Base-by-base conservation (phyloP, 257 asterid species). In the Orobanche coerulescens region DNA sequence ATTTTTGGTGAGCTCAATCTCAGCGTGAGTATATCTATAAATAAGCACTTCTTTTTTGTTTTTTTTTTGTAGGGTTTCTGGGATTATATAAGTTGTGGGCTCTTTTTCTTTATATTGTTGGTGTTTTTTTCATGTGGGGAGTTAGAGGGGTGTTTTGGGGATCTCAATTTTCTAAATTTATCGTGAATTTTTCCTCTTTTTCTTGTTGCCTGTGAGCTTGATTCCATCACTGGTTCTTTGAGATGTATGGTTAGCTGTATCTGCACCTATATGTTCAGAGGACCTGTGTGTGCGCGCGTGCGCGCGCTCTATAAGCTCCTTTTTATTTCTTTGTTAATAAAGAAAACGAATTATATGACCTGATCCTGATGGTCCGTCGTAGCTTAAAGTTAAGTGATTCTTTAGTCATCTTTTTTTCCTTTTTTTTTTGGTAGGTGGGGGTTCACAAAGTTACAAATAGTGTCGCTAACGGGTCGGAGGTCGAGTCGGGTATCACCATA, bases 1-100 rank as follows among this genome's bases (percentile, higher is more conserved):
- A 15, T n/a, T 14, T 22, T 28, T 66, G n/a, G n/a, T 15, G 4
- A 51, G 51, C 78, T 65, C 72, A 61, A 34, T 65, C 56, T 55
- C 47, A 64, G 55, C 58, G 79, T 77, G 43, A 67, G 77, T 73
- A 58, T 65, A 16, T 73, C 46, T 64, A 14, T 34, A 56, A 44
- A 56, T 4, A 13, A 8, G 12, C 1, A 0, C 4, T 6, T 23
- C 9, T 16, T 24, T 24, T 4, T 20, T 34, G 12, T 54, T 11
- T n/a, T 69, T 23, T 13, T 4, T 46, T 55, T 47, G 12, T 54
- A 2, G 36, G 65, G 31, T 33, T 14, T 19, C 39, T 16, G 42
- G 22, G 42, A n/a, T n/a, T n/a, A 34, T 51, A 3, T 49, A 55
- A 15, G 10, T 59, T 20, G 1, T 6, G 5, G 25, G 5, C 6